Evolutionary conservation across 164 flowering plant genomes (phyloP).

Genomic region (Hamamelis virginiana): DNA sequence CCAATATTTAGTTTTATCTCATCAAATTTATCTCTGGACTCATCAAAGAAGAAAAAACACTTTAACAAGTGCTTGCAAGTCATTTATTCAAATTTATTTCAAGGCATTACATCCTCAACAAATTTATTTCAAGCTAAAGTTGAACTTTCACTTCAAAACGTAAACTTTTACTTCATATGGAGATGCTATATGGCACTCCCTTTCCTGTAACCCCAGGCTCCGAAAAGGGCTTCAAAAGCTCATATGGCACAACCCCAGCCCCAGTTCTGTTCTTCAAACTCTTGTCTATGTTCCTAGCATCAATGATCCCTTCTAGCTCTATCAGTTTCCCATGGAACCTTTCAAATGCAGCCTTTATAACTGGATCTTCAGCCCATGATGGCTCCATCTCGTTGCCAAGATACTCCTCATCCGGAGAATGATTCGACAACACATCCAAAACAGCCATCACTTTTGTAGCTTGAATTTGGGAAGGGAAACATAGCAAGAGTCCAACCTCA

Average conservation of each 20-base stretch:
- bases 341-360: constrained; percentile 40
- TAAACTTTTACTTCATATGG: constrained; percentile 28
- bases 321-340: constrained; percentile 34
- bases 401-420: constrained; percentile 66
- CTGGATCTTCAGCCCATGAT: constrained; percentile 33
- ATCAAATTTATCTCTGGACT: no score
- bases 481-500: constrained; percentile 24
- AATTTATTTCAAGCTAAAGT: no score
- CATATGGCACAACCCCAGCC: constrained; percentile 53
- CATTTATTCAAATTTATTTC: no score
- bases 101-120: no score
- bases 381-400: constrained; percentile 42
- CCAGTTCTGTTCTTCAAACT: constrained; percentile 45
- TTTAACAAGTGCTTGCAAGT: no score
- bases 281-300: constrained; percentile 35
- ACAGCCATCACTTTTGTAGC: constrained; percentile 44
- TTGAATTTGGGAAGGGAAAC: constrained; percentile 52
- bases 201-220: constrained; percentile 49
- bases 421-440: constrained; percentile 41
- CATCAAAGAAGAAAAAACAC: no score
- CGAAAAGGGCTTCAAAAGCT: constrained; percentile 52
- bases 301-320: constrained; percentile 44
- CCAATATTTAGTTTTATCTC: no score
- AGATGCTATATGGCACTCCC: constrained; percentile 54
- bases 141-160: no score